Conservation (phyloP, 345 rosid genomes). For the Euphorbia peplus region DNA sequence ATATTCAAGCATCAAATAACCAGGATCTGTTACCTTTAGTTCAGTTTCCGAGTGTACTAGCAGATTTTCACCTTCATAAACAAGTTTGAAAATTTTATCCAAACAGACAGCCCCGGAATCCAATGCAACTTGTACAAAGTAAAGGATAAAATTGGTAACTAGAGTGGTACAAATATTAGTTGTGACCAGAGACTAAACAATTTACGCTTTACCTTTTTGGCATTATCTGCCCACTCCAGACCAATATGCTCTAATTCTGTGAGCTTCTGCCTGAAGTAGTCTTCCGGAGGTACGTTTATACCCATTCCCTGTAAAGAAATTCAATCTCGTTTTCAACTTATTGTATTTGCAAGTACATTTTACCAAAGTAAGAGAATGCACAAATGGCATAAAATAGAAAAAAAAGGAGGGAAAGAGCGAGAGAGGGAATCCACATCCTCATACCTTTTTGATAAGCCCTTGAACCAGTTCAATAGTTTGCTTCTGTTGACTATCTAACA, state of each 20-base stretch:
- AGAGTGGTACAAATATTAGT: not conserved
- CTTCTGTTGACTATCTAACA: constrained; percentile 42
- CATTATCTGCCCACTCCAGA: constrained; percentile 61
- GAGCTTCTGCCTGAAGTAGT: constrained; percentile 53
- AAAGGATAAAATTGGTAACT: constrained; percentile 6
- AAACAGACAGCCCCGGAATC: constrained; percentile 70
- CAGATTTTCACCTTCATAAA: constrained; percentile 62
- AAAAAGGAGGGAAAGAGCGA: not conserved
- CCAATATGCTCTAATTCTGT: constrained; percentile 45
- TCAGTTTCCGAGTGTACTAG: constrained; percentile 57
- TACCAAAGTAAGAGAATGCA: not conserved
- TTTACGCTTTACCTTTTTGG: constrained; percentile 51
- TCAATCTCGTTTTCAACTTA: constrained; percentile 6
- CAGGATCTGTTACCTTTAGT: constrained; percentile 53
- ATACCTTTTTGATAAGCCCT: constrained; percentile 63
- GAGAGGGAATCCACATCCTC: no score
- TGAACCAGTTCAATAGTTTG: constrained; percentile 60
- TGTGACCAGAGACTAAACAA: not conserved
- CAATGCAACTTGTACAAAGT: constrained; percentile 50
- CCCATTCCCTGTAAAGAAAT: constrained; percentile 45
- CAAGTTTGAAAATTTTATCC: constrained; percentile 63
- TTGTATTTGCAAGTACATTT: not conserved
- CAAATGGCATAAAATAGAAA: not conserved
- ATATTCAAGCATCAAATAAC: not conserved
- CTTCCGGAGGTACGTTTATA: constrained; percentile 45